Evolutionary conservation across 192 early-diverging fungal species (phyloP), one percentile per base, ranked within the genome.

Genomic region (Powellomyces hirtus): DNA sequence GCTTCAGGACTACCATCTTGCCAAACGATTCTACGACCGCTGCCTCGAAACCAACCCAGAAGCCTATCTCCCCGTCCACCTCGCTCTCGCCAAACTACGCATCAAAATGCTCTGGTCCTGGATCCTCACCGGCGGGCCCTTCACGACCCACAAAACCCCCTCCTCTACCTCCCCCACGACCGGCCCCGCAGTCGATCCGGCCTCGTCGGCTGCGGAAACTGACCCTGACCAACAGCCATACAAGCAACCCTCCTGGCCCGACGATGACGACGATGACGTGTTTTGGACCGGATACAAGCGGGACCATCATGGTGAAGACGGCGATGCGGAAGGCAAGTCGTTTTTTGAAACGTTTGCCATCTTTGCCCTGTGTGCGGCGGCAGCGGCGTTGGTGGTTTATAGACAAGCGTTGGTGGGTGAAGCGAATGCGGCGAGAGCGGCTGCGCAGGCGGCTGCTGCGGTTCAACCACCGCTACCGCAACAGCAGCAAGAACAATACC

Each of bases 11-110:
- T 95, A 87, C 62, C 89, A 94, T 71, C 73, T 97, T 63, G 95
- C 97, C 16, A 97, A 97, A 76, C 85, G 94, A 38, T 91, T 85
- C 75, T 98, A 97, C 72, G 97, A 98, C 77, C 72, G 71, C 50
- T 81, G 90, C n/a, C 72, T 96, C 5, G 75, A 79, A 6, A 88
- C 85, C 33, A 95, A 96, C 70, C 87, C 84, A n/a, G 84, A 85
- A 24, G 91, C 91, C 0, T 89, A 87, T 44, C 69, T 98, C 20
- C 89, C 94, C 0, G 89, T 88, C 0, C 87, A 81, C 27, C 68
- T 91, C 1, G 91, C 94, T 24, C 77, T 98, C 59, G 72, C 83
- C 26, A 87, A 92, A 11, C 76, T 96, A 64, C 72, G 78, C 57
- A 34, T 84, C 14, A 85, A 88, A 64, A 63, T 62, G 62, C 13